Percentiles rank a stretch among this genome's conserved stretches.
phyloP scores from a whole-genome alignment of 352 stramenopile species.

The Lagenidium sp. region DNA sequence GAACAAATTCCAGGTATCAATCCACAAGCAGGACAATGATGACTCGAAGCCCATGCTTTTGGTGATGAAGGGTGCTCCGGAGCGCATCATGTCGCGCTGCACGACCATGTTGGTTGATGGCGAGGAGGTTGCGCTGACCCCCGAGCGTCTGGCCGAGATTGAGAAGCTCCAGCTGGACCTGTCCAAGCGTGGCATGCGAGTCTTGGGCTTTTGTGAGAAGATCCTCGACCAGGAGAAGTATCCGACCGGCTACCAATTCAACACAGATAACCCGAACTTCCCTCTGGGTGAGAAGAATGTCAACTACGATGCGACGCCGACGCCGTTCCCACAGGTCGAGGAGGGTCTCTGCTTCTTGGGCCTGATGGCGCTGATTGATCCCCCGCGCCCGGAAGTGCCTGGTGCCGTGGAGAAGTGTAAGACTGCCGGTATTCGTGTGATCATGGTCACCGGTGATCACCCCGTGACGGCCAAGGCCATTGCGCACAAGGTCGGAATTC shows the following conservation, averaged over 20 bases:
- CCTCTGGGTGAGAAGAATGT: slow-evolving; percentile 18
- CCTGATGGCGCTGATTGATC: slow-evolving; percentile 87
- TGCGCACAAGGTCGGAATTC: slow-evolving; percentile 89
- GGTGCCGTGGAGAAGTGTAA: slow-evolving; percentile 63
- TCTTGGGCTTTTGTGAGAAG: slow-evolving; percentile 43
- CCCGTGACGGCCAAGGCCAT: slow-evolving; percentile 76
- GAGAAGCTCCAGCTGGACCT: slow-evolving; percentile 49
- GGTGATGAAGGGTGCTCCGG: slow-evolving; percentile 89
- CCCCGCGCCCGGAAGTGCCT: slow-evolving; percentile 47
- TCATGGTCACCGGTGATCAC: slow-evolving; percentile 83
- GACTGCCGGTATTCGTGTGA: slow-evolving; percentile 60
- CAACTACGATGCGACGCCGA: slow-evolving; percentile 4
- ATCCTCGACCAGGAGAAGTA: slow-evolving; percentile 12
- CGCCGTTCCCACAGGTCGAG: slow-evolving; percentile 9
- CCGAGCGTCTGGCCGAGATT: slow-evolving; percentile 23
- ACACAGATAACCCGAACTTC: slow-evolving; percentile 17
- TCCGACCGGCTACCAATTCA: slow-evolving; percentile 15
- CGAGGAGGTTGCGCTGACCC: slow-evolving; percentile 26
- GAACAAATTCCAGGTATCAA: slow-evolving; percentile 34
- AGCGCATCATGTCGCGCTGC: slow-evolving; percentile 81
- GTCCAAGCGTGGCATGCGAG: slow-evolving; percentile 38
- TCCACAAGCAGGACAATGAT: slow-evolving; percentile 27
- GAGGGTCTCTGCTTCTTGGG: slow-evolving; percentile 61
- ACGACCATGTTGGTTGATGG: slow-evolving; percentile 51
- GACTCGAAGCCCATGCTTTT: slow-evolving; percentile 9